Evolutionary conservation across 2,329 filamentous ascomycete genomes (phyloP).

Genomic region (Talaromyces islandicus): DNA sequence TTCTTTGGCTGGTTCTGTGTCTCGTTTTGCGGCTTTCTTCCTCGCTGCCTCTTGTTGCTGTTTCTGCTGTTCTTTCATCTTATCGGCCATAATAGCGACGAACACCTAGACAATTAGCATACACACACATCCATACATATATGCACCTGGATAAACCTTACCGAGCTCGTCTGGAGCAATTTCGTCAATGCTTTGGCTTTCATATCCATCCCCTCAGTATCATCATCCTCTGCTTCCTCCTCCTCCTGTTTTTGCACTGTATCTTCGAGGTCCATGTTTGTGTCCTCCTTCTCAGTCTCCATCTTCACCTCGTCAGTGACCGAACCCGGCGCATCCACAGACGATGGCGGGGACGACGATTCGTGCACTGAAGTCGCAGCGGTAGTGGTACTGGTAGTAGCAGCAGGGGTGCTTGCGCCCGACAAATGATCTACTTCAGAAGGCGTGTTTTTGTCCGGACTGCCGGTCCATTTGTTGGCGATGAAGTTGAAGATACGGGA

Average conservation of each 20-base stretch:
- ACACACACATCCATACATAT: not conserved
- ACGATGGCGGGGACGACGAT: conserved; percentile 26
- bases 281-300: conserved; percentile 1
- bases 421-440: conserved; percentile 17
- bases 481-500: conserved; percentile 5
- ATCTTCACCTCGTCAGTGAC: conserved; percentile 3
- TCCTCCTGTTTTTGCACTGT: not conserved
- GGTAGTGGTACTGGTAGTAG: conserved; percentile 18
- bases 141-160: conserved; percentile 14
- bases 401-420: conserved; percentile 19
- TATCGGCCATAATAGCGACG: conserved; percentile 45
- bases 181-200: conserved; percentile 41
- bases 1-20: conserved; percentile 19
- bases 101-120: conserved; percentile 31
- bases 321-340: conserved; percentile 15
- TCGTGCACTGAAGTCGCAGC: conserved; percentile 19
- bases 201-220: conserved; percentile 35
- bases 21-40: conserved; percentile 29
- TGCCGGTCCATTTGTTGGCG: conserved; percentile 2
- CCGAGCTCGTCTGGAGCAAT: conserved; percentile 41
- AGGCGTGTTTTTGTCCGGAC: not conserved
- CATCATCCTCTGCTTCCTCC: conserved; percentile 11
- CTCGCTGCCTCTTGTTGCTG: conserved; percentile 40
- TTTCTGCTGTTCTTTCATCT: conserved; percentile 39
- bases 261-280: not conserved